phyloP scores from a whole-genome alignment of 257 asterid species.

The Solanum sitiens region DNA sequence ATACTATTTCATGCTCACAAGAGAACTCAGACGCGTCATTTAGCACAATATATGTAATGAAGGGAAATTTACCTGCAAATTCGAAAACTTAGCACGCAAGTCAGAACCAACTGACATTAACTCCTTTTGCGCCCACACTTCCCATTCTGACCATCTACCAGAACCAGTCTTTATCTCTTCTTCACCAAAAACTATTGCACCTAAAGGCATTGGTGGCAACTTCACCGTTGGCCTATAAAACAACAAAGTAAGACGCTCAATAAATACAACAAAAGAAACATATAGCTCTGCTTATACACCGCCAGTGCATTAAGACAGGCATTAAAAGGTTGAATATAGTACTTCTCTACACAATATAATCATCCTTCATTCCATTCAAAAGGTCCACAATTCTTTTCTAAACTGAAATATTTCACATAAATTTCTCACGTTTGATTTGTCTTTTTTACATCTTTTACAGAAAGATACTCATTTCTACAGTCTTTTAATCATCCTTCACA shows the following conservation, averaged over 20 bases:
- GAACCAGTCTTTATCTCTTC: constrained; percentile 8
- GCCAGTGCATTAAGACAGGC: not conserved
- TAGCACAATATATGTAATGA: not conserved
- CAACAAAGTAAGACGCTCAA: not conserved
- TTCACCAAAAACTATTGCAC: constrained; percentile 10
- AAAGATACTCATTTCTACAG: not conserved
- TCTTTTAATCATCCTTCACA: not conserved
- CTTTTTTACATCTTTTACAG: not conserved
- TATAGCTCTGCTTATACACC: not conserved
- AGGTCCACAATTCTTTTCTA: not conserved
- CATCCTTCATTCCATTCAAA: not conserved
- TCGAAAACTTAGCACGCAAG: constrained; percentile 52
- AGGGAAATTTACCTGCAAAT: constrained; percentile 57
- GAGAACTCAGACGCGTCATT: not conserved
- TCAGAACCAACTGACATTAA: constrained; percentile 81
- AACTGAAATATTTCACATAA: not conserved
- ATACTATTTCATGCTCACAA: not conserved
- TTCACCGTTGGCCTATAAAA: constrained; percentile 53
- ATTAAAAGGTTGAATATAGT: not conserved
- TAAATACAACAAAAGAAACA: constrained; percentile 5
- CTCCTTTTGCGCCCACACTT: constrained; percentile 75
- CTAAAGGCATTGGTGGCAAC: constrained; percentile 52
- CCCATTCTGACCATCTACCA: constrained; percentile 63
- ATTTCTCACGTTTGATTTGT: not conserved
- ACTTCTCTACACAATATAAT: not conserved